Conservation (phyloP, 2,329 filamentous ascomycete species). For the Ophiostoma piceae region DNA sequence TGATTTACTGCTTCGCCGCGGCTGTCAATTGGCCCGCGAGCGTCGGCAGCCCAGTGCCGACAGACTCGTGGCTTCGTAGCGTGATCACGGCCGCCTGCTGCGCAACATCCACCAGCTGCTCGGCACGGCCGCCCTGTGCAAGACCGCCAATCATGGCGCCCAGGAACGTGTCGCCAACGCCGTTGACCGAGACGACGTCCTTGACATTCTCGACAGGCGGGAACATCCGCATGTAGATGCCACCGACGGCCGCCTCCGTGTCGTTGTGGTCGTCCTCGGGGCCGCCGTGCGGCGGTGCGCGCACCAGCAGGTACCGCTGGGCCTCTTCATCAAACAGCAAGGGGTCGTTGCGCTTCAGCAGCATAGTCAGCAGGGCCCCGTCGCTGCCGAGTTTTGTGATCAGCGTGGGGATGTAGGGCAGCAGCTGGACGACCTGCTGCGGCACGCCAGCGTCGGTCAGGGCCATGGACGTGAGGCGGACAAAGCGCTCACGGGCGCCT, state of each 20-base stretch:
- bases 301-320: constrained; percentile 65
- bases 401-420: constrained; percentile 82
- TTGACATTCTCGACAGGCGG: constrained; percentile 60
- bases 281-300: constrained; percentile 38
- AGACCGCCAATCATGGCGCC: constrained; percentile 79
- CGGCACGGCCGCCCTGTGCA: constrained; percentile 51
- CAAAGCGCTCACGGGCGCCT: constrained; percentile 62
- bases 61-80: constrained; percentile 67
- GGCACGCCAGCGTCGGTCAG: constrained; percentile 78
- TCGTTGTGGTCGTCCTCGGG: constrained; percentile 39
- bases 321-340: constrained; percentile 56
- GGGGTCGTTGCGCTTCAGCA: constrained; percentile 63
- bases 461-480: constrained; percentile 57
- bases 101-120: constrained; percentile 68
- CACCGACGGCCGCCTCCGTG: constrained; percentile 48
- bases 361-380: constrained; percentile 69
- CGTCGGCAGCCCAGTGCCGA: constrained; percentile 38
- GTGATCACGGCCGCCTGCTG: constrained; percentile 77
- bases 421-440: constrained; percentile 73
- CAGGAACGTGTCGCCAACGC: constrained; percentile 87
- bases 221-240: constrained; percentile 75
- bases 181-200: constrained; percentile 84
- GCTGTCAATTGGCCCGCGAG: constrained; percentile 28
- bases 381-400: constrained; percentile 74
- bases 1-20: constrained; percentile 21